Evolutionary conservation across 108 stramenopile genomes (phyloP).

Genomic region (Nitzschia putrida): DNA sequence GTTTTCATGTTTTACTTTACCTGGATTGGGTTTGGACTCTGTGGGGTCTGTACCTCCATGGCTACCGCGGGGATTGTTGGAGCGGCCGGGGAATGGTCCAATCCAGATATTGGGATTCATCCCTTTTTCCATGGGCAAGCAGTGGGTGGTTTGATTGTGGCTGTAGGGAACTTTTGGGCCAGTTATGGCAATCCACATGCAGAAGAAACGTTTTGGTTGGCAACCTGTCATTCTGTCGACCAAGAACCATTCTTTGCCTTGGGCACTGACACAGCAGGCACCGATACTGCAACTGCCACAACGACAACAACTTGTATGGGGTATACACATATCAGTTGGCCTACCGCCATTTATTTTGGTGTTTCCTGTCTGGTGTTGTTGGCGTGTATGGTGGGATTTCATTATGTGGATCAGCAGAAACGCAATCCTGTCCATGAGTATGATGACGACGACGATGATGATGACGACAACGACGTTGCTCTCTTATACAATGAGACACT

Average conservation of each 20-base stretch:
- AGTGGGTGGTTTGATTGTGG: slow-evolving; percentile 40
- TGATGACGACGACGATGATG: neutral
- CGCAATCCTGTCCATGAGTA: neutral
- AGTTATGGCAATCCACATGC: slow-evolving; percentile 28
- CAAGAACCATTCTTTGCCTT: neutral
- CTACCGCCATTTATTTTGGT: slow-evolving; percentile 39
- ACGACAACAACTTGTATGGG: slow-evolving; percentile 2
- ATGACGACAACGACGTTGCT: neutral
- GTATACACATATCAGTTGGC: slow-evolving; percentile 27
- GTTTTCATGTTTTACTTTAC: slow-evolving; percentile 2
- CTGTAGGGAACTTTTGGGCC: slow-evolving; percentile 36
- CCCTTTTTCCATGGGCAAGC: slow-evolving; percentile 61
- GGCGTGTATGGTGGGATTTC: slow-evolving; percentile 43
- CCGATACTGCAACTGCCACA: too few relatives aligned
- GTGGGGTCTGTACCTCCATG: slow-evolving; percentile 44
- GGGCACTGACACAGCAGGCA: too few relatives aligned
- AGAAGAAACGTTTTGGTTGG: neutral
- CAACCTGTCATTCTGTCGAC: neutral
- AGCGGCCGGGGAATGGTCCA: slow-evolving; percentile 29
- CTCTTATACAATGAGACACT: neutral
- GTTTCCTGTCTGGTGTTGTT: slow-evolving; percentile 26
- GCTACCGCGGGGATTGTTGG: slow-evolving; percentile 50
- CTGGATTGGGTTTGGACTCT: slow-evolving; percentile 26
- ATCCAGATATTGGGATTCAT: slow-evolving; percentile 30
- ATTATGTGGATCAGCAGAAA: slow-evolving; percentile 27